Evolutionary conservation across 148 eudicot species (phyloP), one percentile per base, ranked within the genome.

Genomic region (Silene latifolia): DNA sequence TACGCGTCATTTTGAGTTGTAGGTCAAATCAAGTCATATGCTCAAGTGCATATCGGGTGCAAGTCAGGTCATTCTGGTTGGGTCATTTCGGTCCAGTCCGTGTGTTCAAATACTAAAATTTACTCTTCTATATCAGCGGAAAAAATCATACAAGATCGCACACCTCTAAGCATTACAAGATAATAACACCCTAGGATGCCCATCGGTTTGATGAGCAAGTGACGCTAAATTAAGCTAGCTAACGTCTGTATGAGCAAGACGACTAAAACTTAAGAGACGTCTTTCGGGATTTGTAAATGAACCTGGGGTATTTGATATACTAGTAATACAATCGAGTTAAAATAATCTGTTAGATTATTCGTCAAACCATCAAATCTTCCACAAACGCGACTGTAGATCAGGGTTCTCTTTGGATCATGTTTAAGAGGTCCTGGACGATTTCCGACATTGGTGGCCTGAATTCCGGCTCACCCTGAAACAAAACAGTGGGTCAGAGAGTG

Each of bases 381-480:
- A 32, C 4, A 32, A 32, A 32, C 35, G 35, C 35, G 35, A 32
- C 35, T 32, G 35, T 32, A 32, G 74, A 66, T 72, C 72, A 78
- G 13, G 76, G 46, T 53, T 82, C 76, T 81, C 81, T 82, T 51
- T 88, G 83, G 39, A 87, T 81, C 98, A 92, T 89, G 73, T 84
- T 85, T 78, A 87, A 73, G 14, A 95, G 92, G 65, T 87, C 86
- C 69, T 93, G 81, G 27, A 90, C 96, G 5, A 95, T 90, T 82
- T 95, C 98, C 5, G 98, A 95, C 91, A 92, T 90, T 12, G 97
- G 93, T 54, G 98, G 97, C 82, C 98, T 83, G 81, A 95, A 95
- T 77, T 95, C 97, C 4, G 96, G 98, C 77, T 92, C 96, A 11
- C 83, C 82, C 98, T 95, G 84, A 75, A 74, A 65, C 9, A 57